Base-by-base conservation (phyloP, 164 flowering plant genomes). In the Umbilicus rupestris region DNA sequence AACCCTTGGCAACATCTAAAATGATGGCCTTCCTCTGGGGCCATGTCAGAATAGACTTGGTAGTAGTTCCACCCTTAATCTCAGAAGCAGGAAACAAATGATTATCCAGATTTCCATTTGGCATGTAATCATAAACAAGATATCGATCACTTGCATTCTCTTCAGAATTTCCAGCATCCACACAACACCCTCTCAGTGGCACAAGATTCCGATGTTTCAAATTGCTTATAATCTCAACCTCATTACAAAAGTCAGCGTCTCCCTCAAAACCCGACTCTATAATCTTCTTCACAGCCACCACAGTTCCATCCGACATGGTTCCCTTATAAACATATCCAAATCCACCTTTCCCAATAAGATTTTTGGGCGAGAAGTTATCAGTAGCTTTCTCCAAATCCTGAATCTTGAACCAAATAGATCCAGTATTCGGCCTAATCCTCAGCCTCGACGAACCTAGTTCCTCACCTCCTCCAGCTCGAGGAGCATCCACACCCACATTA, bases 81-180 rank as follows among this genome's bases (percentile, higher is more conserved):
- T 52, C 66, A 3, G 62, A 22, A 1, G 75, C 16, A 9, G 73
- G 70, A 68, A 87, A 84, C n/a, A 87, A 65, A 72, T 81, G 86
- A 50, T 84, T 86, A 22, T 82, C 79, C 12, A 90, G 78, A 68
- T 81, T 90, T 16, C 94, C 97, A 75, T 86, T 86, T 0, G 87
- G 81, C 97, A 88, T 90, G 77, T 77, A 84, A 63, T 86, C 94
- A 35, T 90, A 85, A 0, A 89, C 85, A 37, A 89, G 79, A 71
- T 77, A 85, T 69, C 84, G 78, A 55, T 78, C 73, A 44, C 70
- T 79, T 41, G 65, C 83, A 11, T 66, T 49, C n/a, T 69, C 77
- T n/a, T 63, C 77, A 63, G 33, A 68, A 60, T n/a, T 60, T 7
- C 66, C 83, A n/a, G 78, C 81, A 15, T 66, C 49, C 44, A 82